Conservation (phyloP, 352 stramenopile genomes). For the Lagenidium giganteum region DNA sequence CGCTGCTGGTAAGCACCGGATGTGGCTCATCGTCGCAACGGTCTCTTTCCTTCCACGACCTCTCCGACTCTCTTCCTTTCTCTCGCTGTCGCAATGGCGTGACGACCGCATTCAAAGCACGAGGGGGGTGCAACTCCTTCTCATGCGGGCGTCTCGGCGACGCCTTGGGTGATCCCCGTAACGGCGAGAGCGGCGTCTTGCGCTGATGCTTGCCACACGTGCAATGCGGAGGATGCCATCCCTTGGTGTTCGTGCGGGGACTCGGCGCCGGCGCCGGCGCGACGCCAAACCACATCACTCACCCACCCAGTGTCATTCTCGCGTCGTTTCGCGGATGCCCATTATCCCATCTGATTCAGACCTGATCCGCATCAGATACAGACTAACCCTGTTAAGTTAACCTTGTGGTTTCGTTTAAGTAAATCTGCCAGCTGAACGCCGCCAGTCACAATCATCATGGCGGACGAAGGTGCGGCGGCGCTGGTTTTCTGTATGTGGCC, state of each 20-base stretch:
- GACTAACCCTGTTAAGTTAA: neutral
- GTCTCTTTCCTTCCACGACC: neutral
- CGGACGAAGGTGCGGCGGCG: constrained; percentile 46
- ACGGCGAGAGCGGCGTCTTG: too few species aligned
- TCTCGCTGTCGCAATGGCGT: too few species aligned
- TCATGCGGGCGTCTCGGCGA: constrained; percentile 1
- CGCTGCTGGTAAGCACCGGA: too few species aligned
- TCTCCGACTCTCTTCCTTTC: neutral
- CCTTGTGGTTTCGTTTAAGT: constrained; percentile 1
- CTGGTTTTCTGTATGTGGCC: neutral
- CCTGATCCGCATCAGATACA: constrained; percentile 2
- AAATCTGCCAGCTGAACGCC: neutral
- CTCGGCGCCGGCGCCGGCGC: constrained; percentile 35
- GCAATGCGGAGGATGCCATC: constrained; percentile 31
- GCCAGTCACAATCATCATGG: constrained; percentile 21
- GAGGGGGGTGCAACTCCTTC: too few species aligned
- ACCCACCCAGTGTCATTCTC: neutral
- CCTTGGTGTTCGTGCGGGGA: constrained; percentile 29
- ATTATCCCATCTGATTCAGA: neutral
- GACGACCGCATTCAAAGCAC: too few species aligned
- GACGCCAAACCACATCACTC: constrained; percentile 62
- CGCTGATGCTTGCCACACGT: constrained; percentile 26
- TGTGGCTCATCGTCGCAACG: too few species aligned
- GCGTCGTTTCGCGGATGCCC: neutral
- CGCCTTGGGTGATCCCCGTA: neutral